Evolutionary conservation across 78 protist genomes (phyloP).

Genomic region (Diacronema lutheri): DNA sequence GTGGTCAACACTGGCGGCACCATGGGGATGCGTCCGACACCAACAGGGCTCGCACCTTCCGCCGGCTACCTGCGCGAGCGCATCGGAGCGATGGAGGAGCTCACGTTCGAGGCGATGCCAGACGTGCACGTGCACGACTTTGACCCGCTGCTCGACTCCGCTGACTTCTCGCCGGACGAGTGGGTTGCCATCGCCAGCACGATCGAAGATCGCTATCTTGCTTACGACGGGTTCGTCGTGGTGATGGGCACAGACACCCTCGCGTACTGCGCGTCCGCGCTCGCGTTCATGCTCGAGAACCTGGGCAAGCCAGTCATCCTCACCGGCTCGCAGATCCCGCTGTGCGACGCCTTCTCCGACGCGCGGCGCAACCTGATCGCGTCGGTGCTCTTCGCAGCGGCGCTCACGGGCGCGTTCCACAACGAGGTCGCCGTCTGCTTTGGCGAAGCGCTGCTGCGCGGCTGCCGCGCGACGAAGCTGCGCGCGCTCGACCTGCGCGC

Average conservation of each 20-base stretch:
- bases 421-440: slow-evolving; percentile 63
- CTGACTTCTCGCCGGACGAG: slow-evolving; percentile 60
- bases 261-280: slow-evolving; percentile 75
- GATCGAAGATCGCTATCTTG: slow-evolving; percentile 38
- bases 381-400: slow-evolving; percentile 64
- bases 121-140: slow-evolving; percentile 60
- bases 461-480: slow-evolving; percentile 57
- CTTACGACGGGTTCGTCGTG: slow-evolving; percentile 71
- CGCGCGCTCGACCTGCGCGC: slow-evolving; percentile 43
- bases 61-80: neutral
- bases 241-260: slow-evolving; percentile 85
- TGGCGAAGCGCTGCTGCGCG: slow-evolving; percentile 50
- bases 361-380: slow-evolving; percentile 60
- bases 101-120: slow-evolving; percentile 23
- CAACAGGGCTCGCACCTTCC: neutral
- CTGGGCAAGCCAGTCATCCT: slow-evolving; percentile 68
- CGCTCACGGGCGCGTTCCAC: neutral
- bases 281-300: slow-evolving; percentile 72
- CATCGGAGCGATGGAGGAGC: neutral
- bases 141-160: slow-evolving; percentile 74
- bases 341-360: slow-evolving; percentile 59
- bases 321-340: slow-evolving; percentile 80
- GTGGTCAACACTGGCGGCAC: slow-evolving; percentile 71
- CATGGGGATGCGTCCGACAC: slow-evolving; percentile 52
- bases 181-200: slow-evolving; percentile 56